phyloP scores from a whole-genome alignment of 1,139 yeast species.

The Taiozyma sp. region DNA sequence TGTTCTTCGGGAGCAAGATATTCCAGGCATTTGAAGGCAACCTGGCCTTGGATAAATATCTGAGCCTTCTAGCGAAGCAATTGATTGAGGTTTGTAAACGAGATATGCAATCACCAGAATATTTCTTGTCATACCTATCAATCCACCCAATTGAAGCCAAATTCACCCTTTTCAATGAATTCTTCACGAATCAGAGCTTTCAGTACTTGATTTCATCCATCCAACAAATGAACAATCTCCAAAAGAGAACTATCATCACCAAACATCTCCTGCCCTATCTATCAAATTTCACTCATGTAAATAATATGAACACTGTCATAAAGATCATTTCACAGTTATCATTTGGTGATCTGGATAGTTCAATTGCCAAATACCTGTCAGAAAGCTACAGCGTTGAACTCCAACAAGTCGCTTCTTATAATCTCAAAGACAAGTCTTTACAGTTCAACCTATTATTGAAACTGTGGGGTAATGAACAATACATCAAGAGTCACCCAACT shows the following conservation, averaged over 20 bases:
- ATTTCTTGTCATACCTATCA: conserved; percentile 22
- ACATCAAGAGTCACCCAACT: conserved; percentile 13
- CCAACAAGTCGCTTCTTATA: conserved; percentile 19
- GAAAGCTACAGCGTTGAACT: conserved; percentile 19
- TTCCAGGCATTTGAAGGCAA: conserved; percentile 25
- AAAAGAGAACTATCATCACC: conserved; percentile 21
- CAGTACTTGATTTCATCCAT: conserved; percentile 8
- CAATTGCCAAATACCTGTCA: conserved; percentile 9
- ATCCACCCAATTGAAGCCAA: conserved; percentile 27
- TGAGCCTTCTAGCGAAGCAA: conserved; percentile 23
- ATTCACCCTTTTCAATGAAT: conserved; percentile 18
- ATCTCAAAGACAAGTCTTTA: conserved; percentile 3
- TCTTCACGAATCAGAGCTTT: conserved; percentile 18
- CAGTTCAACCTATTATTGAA: conserved; percentile 5
- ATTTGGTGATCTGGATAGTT: conserved; percentile 11
- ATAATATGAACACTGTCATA: conserved; percentile 15
- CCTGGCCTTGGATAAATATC: conserved; percentile 22
- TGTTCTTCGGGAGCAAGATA: conserved; percentile 32
- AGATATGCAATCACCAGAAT: conserved; percentile 10
- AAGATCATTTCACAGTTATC: conserved; percentile 19
- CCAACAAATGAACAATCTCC: conserved; percentile 14
- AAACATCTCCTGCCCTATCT: conserved; percentile 24
- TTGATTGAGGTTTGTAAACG: conserved; percentile 19
- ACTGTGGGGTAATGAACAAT: conserved; percentile 23
- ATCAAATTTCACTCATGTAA: conserved; percentile 10